Evolutionary conservation across 768 basidiomycete genomes (phyloP), one percentile per base, ranked within the genome.

Genomic region (Tricholoma furcatifolium): DNA sequence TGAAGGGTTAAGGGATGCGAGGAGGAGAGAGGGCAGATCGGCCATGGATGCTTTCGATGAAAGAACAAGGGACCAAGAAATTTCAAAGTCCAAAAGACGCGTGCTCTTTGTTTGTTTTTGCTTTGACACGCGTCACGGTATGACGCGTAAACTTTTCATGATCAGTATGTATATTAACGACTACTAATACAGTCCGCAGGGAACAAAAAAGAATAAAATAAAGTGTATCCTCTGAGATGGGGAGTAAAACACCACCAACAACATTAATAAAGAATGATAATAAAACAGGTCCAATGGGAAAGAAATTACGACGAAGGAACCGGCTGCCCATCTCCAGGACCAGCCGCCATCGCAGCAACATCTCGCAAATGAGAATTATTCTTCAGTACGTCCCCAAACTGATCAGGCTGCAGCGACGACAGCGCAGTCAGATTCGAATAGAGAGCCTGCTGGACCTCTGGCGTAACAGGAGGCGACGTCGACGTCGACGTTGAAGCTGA

Each of bases 1-100:
- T 12, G 76, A 61, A 17, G 91, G 85, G 57, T 84, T 71, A 51
- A 91, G 74, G 42, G 91, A 88, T 6, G 86, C 82, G 50, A 85
- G 73, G 57, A 96, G 80, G 60, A 93, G 77, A 54, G 80, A 65
- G 54, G 90, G 70, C 51, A 91, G 74, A 65, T 88, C 80, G 21
- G 85, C 76, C 87, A 88, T 89, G 51, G 27, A 50, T 55, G 34
- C 20, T 52, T 14, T 43, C 23, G 30, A 24, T 31, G 17, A 41
- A 43, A 24, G 21, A 17, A 43, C 40, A 38, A 38, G 51, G 20
- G 21, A 17, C 36, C 40, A 38, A 38, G 51, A 49, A 52, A 52
- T 47, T 55, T 50, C 50, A 21, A 34, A 23, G n/a, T 34, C 24
- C 38, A 6, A 43, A n/a, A 50, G 50, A 56, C 57, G 60, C 60